These are phyloP conservation scores for Croton laevigatus DNA, from an alignment of 441 rosid species.

Conservation along the genomic window DNA sequence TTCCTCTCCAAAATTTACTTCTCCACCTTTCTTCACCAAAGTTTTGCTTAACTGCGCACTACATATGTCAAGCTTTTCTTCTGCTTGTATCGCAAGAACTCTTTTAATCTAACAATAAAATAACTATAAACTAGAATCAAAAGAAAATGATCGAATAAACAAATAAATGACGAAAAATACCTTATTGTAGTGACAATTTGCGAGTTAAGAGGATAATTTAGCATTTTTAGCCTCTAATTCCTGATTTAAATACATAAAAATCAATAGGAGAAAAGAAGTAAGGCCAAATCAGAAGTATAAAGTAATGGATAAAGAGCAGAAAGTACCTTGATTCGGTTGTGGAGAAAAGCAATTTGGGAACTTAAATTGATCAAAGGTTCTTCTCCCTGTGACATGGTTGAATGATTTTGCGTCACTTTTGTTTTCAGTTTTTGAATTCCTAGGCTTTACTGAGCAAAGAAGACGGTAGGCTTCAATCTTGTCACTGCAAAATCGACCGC, in stretches of 20 bases:
- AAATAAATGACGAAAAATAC: constrained; percentile 23
- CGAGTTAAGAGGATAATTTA: constrained; percentile 43
- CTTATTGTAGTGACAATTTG: constrained; percentile 55
- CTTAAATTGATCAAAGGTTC: constrained; percentile 14
- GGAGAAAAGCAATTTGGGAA: constrained; percentile 50
- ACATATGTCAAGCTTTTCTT: constrained; percentile 31
- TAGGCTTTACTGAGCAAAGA: not conserved
- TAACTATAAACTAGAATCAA: not conserved
- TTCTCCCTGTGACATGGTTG: constrained; percentile 25
- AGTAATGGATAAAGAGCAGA: constrained; percentile 13
- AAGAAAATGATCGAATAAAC: not conserved
- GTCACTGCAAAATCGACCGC: no score
- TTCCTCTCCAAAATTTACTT: constrained; percentile 22
- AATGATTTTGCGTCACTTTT: not conserved
- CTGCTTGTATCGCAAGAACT: constrained; percentile 32
- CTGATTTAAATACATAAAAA: constrained; percentile 28
- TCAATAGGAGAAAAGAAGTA: not conserved
- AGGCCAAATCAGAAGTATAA: not conserved
- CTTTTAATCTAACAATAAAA: not conserved
- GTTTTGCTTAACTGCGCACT: constrained; percentile 19
- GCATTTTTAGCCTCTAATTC: constrained; percentile 63
- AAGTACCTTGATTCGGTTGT: constrained; percentile 48
- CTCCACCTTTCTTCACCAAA: constrained; percentile 20
- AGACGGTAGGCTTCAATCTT: not conserved
- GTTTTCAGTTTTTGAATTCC: not conserved